Base-by-base conservation (phyloP, 177 flowering plant genomes). In the Vitis hybrid region DNA sequence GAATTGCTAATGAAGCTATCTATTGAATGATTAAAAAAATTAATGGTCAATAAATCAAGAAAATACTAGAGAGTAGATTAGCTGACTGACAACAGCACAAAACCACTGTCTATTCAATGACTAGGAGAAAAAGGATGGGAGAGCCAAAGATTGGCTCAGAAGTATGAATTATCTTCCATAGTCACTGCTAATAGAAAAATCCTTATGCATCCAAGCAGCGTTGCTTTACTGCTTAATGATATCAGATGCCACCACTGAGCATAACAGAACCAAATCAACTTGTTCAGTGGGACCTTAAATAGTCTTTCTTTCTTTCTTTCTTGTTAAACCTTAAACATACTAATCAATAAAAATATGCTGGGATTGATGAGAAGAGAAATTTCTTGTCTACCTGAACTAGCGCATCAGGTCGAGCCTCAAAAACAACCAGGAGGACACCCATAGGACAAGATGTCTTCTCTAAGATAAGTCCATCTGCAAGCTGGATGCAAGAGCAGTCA, bases 361-460 rank as follows among this genome's bases (percentile, higher is more conserved):
- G 18, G 12, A 64, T 49, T 2, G 19, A 19, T 62, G 9, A 17
- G 66, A 49, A 20, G 31, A 60, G 8, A 20, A 17, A 2, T 24
- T 17, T 60, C 13, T 6, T 14, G 50, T 44, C 47, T 72, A 96
- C 99, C 97, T 96, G 99, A 74, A 96, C 99, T 15, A 96, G 80
- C 14, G 99, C 99, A 71, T 96, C 99, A 57, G 98, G 99, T 5
- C 99, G 97, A 76, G 99, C 91, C 84, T 96, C 99, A 85, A 96
- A 96, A 72, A 96, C 90, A 78, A 96, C 83, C 64, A 96, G 77
- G 62, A 96, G 97, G 79, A 96, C 99, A 65, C 98, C 99, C 73
- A 96, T 81, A 3, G 98, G 96, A 71, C 81, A 82, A 62, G 99
- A 88, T 38, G 90, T 85, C 81, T 96, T 96, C 85, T 96, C 99